phyloP scores from a whole-genome alignment of 2,329 filamentous ascomycete species.

The Myriosclerotinia curreyana region DNA sequence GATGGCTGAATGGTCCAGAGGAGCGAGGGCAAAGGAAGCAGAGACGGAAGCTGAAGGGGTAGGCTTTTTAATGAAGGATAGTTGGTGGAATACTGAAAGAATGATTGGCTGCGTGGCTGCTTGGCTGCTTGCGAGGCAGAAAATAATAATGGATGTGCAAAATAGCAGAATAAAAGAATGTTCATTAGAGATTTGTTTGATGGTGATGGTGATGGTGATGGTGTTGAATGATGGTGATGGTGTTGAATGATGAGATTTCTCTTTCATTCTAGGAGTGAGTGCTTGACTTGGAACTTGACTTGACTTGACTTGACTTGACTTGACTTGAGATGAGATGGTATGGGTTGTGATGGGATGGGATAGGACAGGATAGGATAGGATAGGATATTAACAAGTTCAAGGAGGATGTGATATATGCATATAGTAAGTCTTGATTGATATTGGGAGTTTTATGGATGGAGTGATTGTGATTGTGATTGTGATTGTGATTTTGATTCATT shows the following conservation, averaged over 20 bases:
- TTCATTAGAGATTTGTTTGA: neutral
- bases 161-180: neutral
- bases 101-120: neutral
- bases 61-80: slow-evolving; percentile 1
- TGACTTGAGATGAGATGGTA: too few species aligned
- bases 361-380: too few species aligned
- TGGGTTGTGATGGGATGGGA: too few species aligned
- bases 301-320: too few species aligned
- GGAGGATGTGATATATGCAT: too few species aligned
- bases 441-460: too few species aligned
- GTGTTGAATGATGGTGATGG: neutral
- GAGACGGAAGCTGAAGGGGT: neutral
- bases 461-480: too few species aligned
- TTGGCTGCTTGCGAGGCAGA: neutral
- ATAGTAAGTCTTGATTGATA: too few species aligned
- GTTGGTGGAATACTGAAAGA: neutral
- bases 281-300: too few species aligned
- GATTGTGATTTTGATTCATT: too few species aligned
- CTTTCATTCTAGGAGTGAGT: too few species aligned
- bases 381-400: too few species aligned
- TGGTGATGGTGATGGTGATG: neutral
- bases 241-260: neutral
- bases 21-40: neutral
- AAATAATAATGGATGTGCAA: neutral
- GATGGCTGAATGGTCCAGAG: neutral